These are phyloP conservation scores for Phylloporus arenicola DNA, from an alignment of 768 basidiomycete genomes.

Conservation along the genomic window DNA sequence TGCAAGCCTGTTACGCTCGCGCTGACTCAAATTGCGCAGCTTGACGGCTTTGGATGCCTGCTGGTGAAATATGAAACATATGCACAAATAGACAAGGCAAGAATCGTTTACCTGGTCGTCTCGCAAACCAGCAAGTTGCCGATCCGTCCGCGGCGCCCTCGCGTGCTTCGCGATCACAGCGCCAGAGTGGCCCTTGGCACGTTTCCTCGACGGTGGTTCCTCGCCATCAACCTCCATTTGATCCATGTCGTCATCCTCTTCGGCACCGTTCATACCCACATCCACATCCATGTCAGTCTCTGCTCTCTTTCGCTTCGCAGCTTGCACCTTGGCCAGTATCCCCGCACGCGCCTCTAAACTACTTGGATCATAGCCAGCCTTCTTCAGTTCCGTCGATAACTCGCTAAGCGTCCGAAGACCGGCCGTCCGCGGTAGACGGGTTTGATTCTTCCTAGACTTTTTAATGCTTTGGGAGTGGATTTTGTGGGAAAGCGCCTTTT, in stretches of 20 bases:
- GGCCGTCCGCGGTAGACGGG: slow-evolving; percentile 71
- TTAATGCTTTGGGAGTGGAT: slow-evolving; percentile 72
- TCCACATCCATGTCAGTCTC: slow-evolving; percentile 49
- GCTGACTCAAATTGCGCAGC: slow-evolving; percentile 81
- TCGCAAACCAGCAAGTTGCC: slow-evolving; percentile 75
- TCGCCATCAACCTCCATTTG: slow-evolving; percentile 54
- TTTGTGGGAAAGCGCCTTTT: slow-evolving; percentile 57
- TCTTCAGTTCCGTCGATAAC: slow-evolving; percentile 75
- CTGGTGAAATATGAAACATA: slow-evolving; percentile 31
- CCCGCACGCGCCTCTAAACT: slow-evolving; percentile 85
- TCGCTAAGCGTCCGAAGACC: slow-evolving; percentile 63
- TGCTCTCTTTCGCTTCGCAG: slow-evolving; percentile 57
- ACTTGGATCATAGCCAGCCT: slow-evolving; percentile 85
- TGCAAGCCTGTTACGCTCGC: slow-evolving; percentile 81
- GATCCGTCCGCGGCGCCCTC: slow-evolving; percentile 62
- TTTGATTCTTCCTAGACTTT: slow-evolving; percentile 81
- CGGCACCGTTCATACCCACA: slow-evolving; percentile 54
- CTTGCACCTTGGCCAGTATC: slow-evolving; percentile 68
- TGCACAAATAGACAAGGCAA: background rate
- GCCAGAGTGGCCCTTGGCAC: slow-evolving; percentile 58
- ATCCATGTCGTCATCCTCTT: slow-evolving; percentile 37
- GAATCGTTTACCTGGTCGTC: slow-evolving; percentile 49
- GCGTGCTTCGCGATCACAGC: slow-evolving; percentile 43
- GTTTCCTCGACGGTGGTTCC: slow-evolving; percentile 50
- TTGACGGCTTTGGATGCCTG: slow-evolving; percentile 78